A percentile compares a stretch with the other conserved stretches of the same genome.
phyloP scores from a whole-genome alignment of 2,329 filamentous ascomycete genomes.

The Diaporthe sp. region DNA sequence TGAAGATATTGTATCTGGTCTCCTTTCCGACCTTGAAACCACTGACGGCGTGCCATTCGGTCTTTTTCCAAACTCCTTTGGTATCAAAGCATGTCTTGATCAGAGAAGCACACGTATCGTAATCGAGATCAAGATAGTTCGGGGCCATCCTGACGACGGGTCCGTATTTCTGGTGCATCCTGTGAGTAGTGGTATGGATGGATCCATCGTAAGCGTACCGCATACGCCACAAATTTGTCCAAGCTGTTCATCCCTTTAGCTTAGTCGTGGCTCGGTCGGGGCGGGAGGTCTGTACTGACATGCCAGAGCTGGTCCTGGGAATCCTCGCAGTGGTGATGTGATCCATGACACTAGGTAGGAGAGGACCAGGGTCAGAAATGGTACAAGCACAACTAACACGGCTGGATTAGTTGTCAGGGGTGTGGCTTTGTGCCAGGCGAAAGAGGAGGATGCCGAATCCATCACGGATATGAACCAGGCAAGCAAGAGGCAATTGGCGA shows the following conservation, averaged over 20 bases:
- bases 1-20: constrained; percentile 23
- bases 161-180: constrained; percentile 25
- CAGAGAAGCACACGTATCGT: constrained; percentile 7
- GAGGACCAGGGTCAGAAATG: constrained; percentile 1
- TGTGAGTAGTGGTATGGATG: constrained; percentile 1
- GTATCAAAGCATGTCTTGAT: constrained; percentile 33
- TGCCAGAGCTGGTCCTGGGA: constrained; percentile 32
- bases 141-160: constrained; percentile 25
- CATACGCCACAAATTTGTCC: constrained; percentile 29
- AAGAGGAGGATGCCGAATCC: not conserved
- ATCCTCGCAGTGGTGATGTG: constrained; percentile 11
- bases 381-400: constrained; percentile 4
- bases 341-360: constrained; percentile 18
- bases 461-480: not conserved
- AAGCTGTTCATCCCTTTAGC: constrained; percentile 6
- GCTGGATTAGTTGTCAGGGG: not conserved
- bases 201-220: not conserved
- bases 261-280: not conserved
- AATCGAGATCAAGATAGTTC: constrained; percentile 28
- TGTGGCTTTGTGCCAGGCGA: not conserved
- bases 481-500: too few species aligned
- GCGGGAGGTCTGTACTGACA: not conserved
- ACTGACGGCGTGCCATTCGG: constrained; percentile 28
- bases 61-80: constrained; percentile 30
- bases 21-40: constrained; percentile 27